phyloP scores from a whole-genome alignment of 768 basidiomycete genomes.

The Cystofilobasidium capitatum region DNA sequence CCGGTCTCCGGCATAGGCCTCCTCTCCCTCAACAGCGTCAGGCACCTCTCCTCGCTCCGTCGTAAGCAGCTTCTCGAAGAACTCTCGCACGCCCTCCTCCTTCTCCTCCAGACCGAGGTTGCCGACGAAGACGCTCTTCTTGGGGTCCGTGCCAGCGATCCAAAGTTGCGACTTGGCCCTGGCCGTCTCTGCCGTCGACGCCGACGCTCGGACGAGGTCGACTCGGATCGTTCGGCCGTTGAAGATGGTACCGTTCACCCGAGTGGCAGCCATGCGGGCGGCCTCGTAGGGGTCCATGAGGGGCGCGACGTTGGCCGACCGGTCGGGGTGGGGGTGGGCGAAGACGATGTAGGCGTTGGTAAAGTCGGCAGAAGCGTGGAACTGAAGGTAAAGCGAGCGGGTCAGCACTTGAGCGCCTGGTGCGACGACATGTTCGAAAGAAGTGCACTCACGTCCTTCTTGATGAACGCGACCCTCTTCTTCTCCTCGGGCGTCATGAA shows the following conservation, averaged over 20 bases:
- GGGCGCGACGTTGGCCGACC: slow-evolving; percentile 39
- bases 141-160: slow-evolving; percentile 52
- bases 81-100: slow-evolving; percentile 77
- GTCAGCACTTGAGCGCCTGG: neutral
- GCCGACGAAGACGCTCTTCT: slow-evolving; percentile 77
- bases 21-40: slow-evolving; percentile 27
- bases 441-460: slow-evolving; percentile 48
- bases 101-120: slow-evolving; percentile 84
- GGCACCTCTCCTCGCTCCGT: slow-evolving; percentile 53
- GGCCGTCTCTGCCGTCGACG: slow-evolving; percentile 34
- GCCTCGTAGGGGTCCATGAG: slow-evolving; percentile 50
- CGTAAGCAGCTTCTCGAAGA: slow-evolving; percentile 69
- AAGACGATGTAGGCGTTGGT: slow-evolving; percentile 89
- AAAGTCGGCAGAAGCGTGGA: slow-evolving; percentile 65
- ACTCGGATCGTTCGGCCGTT: slow-evolving; percentile 70
- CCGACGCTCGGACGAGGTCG: slow-evolving; percentile 50
- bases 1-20: slow-evolving; percentile 28
- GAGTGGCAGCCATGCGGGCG: slow-evolving; percentile 50
- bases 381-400: slow-evolving; percentile 39
- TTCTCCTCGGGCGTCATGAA: slow-evolving; percentile 76
- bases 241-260: slow-evolving; percentile 62
- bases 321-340: slow-evolving; percentile 49
- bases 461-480: slow-evolving; percentile 88
- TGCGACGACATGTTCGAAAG: neutral
- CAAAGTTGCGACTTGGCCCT: slow-evolving; percentile 35